Evolutionary conservation across 306 rosid species (phyloP).

Genomic region (Cicer yamashitae): DNA sequence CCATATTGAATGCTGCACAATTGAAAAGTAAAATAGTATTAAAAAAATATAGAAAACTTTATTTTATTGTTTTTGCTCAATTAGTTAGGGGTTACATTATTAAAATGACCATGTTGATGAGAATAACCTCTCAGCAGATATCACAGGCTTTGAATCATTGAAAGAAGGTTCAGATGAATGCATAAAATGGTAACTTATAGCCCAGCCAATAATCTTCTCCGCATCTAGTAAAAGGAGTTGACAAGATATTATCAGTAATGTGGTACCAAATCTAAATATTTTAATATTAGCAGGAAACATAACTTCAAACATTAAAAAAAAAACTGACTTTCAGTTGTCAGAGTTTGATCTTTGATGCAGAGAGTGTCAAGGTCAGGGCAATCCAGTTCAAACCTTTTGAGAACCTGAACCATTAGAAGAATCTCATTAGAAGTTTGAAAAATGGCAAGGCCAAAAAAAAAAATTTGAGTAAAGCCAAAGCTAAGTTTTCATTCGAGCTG

Average conservation of each 20-base stretch:
- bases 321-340: conserved; percentile 73
- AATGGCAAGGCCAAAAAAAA: conserved; percentile 3
- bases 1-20: conserved; percentile 77
- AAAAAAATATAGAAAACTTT: conserved; percentile 10
- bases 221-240: conserved; percentile 57
- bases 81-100: conserved; percentile 4
- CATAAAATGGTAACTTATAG: conserved; percentile 85
- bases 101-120: conserved; percentile 31
- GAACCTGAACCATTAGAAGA: conserved; percentile 67
- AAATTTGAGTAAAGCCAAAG: conserved; percentile 14
- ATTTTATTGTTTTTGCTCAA: conserved; percentile 2
- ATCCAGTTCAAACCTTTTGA: conserved; percentile 69
- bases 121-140: conserved; percentile 82
- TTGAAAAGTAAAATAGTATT: conserved; percentile 39
- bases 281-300: conserved; percentile 11
- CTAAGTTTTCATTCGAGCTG: not conserved
- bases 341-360: conserved; percentile 79
- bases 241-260: conserved; percentile 16
- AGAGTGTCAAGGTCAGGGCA: conserved; percentile 83
- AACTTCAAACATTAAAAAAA: not conserved
- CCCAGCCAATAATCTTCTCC: conserved; percentile 95
- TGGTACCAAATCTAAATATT: conserved; percentile 10
- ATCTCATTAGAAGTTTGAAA: conserved; percentile 41
- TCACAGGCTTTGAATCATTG: conserved; percentile 71
- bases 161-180: conserved; percentile 60